phyloP scores from a whole-genome alignment of 2,329 filamentous ascomycete genomes.

The Ophidiomyces ophidiicola region DNA sequence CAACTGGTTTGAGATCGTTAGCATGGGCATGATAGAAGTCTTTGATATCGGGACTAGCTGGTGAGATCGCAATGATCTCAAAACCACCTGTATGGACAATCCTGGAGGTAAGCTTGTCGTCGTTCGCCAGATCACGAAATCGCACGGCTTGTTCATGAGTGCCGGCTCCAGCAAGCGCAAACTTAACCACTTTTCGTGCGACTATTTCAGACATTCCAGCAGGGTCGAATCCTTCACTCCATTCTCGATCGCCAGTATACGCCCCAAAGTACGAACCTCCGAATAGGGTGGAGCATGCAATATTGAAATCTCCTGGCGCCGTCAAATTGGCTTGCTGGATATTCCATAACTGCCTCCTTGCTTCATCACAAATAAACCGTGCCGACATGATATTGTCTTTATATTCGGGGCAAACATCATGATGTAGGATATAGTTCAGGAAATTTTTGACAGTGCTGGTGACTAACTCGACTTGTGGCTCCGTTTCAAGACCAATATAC shows the following conservation, averaged over 20 bases:
- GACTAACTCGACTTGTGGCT: conserved; percentile 45
- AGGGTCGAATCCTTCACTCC: conserved; percentile 25
- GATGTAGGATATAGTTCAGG: conserved; percentile 71
- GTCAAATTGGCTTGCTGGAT: conserved; percentile 40
- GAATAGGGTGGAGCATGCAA: conserved; percentile 58
- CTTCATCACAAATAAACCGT: conserved; percentile 52
- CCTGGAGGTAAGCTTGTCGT: conserved; percentile 30
- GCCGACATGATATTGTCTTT: conserved; percentile 54
- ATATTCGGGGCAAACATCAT: conserved; percentile 79
- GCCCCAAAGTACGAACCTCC: conserved; percentile 40
- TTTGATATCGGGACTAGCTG: conserved; percentile 34
- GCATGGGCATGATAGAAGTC: conserved; percentile 38
- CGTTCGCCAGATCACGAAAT: conserved; percentile 29
- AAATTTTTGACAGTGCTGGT: conserved; percentile 69
- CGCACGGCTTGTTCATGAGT: conserved; percentile 27
- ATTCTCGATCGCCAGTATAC: conserved; percentile 32
- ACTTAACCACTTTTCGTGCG: conserved; percentile 40
- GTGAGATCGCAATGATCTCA: conserved; percentile 46
- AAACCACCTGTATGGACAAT: conserved; percentile 45
- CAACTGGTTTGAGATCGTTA: conserved; percentile 39
- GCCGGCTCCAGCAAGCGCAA: conserved; percentile 39
- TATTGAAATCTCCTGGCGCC: conserved; percentile 70
- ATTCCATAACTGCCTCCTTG: conserved; percentile 54
- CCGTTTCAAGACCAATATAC: conserved; percentile 44
- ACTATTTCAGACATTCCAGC: conserved; percentile 35